A percentile compares a stretch with the other conserved stretches of the same genome.
These are phyloP conservation scores for Fraxinus albicans DNA, from an alignment of 305 asterid species.

Conservation along the genomic window DNA sequence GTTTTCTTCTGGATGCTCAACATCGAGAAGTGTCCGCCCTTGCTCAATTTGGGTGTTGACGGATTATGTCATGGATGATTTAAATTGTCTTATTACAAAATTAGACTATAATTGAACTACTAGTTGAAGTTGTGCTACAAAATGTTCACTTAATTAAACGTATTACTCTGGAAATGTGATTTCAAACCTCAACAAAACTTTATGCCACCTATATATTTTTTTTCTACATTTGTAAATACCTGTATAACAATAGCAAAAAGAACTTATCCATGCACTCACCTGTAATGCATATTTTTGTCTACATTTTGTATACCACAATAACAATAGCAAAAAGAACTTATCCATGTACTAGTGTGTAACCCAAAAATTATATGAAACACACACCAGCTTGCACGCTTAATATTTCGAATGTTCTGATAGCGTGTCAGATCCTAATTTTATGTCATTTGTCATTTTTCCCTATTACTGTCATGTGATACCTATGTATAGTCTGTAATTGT, in stretches of 20 bases:
- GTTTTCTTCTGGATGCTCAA: neutral
- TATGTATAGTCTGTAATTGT: neutral
- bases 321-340: neutral
- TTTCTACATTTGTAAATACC: neutral
- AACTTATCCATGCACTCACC: neutral
- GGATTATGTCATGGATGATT: neutral
- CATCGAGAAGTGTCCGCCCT: neutral
- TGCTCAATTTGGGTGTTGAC: neutral
- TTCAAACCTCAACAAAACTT: neutral
- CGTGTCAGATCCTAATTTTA: neutral
- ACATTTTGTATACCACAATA: neutral
- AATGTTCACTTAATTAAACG: neutral
- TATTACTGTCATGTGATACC: neutral
- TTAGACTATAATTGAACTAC: neutral
- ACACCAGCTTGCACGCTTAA: neutral
- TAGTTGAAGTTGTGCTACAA: neutral
- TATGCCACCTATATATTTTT: neutral
- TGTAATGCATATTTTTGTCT: neutral
- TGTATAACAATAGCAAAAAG: neutral
- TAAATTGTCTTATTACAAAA: neutral
- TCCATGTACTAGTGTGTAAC: neutral
- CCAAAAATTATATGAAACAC: neutral
- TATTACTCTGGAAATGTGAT: neutral
- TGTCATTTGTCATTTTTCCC: neutral
- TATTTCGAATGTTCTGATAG: neutral